A percentile compares a stretch with the other conserved stretches of the same genome.
These are phyloP conservation scores for Cercospora sp. DNA, from an alignment of 2,329 filamentous ascomycete species.

Conservation along the genomic window DNA sequence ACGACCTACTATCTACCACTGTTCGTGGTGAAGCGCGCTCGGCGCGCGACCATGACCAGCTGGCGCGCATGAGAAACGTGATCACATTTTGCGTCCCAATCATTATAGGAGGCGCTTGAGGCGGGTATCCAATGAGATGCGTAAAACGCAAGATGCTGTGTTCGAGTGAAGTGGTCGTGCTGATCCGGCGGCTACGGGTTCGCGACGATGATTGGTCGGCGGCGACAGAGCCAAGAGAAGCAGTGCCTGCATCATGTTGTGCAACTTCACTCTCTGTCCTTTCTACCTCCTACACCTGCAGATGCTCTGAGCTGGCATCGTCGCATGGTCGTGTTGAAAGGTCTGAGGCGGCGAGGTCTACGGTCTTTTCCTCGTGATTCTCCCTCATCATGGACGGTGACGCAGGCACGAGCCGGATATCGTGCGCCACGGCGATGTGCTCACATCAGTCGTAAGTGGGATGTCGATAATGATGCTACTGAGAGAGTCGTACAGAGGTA, in stretches of 20 bases:
- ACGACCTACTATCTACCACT: slow-evolving; percentile 8
- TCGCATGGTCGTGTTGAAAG: background rate
- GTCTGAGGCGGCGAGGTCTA: background rate
- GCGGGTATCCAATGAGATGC: slow-evolving; percentile 13
- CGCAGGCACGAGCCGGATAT: background rate
- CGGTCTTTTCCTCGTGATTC: background rate
- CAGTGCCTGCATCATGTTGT: background rate
- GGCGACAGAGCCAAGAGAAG: slow-evolving; percentile 3
- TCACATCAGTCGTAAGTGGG: background rate
- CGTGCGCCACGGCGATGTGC: background rate
- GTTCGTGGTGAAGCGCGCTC: background rate
- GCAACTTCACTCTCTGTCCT: background rate
- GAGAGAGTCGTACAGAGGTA: background rate
- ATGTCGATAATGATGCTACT: background rate
- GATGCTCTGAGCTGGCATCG: background rate
- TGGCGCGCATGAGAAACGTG: background rate
- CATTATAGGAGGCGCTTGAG: slow-evolving; percentile 2
- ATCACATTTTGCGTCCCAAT: slow-evolving; percentile 7
- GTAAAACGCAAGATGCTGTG: slow-evolving; percentile 13
- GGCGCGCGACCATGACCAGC: background rate
- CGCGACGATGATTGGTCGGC: slow-evolving; percentile 11
- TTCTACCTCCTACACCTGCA: background rate
- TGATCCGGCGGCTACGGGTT: slow-evolving; percentile 17
- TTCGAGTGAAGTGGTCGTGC: slow-evolving; percentile 17
- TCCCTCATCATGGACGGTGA: background rate